Evolutionary conservation across 352 stramenopile species (phyloP).

Genomic region (Phytophthora pistaciae): DNA sequence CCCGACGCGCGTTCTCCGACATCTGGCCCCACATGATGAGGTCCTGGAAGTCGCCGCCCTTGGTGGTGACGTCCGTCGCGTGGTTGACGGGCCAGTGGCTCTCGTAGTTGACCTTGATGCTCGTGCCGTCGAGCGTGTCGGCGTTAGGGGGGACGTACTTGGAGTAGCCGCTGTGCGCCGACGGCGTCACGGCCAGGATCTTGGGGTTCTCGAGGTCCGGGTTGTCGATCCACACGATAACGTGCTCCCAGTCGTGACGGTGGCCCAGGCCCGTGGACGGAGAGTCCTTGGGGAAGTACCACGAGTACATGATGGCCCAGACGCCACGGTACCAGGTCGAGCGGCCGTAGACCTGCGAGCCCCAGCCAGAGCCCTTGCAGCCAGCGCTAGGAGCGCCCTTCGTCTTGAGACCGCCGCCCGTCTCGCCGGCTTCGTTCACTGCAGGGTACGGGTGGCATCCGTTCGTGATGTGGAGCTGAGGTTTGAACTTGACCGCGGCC

Average conservation of each 20-base stretch:
- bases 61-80: slow-evolving; percentile 4
- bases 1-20: slow-evolving; percentile 18
- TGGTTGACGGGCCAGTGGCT: slow-evolving; percentile 12
- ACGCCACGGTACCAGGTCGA: not conserved
- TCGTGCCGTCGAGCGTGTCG: slow-evolving; percentile 11
- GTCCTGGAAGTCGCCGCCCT: slow-evolving; percentile 19
- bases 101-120: slow-evolving; percentile 20
- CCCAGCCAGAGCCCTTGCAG: slow-evolving; percentile 18
- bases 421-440: slow-evolving; percentile 12
- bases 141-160: slow-evolving; percentile 10
- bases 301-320: slow-evolving; percentile 29
- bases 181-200: slow-evolving; percentile 20
- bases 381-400: slow-evolving; percentile 7
- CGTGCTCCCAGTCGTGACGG: slow-evolving; percentile 30
- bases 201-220: slow-evolving; percentile 9
- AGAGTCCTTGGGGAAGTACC: slow-evolving; percentile 27
- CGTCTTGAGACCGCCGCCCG: slow-evolving; percentile 14
- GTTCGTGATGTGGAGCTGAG: slow-evolving; percentile 11
- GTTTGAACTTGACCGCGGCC: slow-evolving; percentile 18
- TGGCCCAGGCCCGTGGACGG: slow-evolving; percentile 3
- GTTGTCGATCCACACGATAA: slow-evolving; percentile 34
- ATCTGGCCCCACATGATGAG: slow-evolving; percentile 33
- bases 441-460: slow-evolving; percentile 32
- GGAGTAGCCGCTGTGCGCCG: slow-evolving; percentile 7
- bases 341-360: slow-evolving; percentile 30